These are phyloP conservation scores for Chalaropsis thielavioides DNA, from an alignment of 2,329 filamentous ascomycete genomes.

Conservation along the genomic window DNA sequence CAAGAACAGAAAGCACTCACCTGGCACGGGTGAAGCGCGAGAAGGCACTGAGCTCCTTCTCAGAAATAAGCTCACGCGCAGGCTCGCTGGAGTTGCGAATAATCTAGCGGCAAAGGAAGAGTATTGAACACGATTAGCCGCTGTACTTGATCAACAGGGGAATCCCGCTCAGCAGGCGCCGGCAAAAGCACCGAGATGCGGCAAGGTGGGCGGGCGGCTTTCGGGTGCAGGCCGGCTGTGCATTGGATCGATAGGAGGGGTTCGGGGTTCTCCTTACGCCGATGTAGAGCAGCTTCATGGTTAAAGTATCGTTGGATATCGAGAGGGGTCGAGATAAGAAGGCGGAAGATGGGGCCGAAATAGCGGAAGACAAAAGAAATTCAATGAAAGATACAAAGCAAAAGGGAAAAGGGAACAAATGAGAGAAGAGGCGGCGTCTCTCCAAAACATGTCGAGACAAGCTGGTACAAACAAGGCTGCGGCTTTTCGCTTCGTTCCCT, in stretches of 20 bases:
- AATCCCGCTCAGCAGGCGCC: background rate
- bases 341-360: background rate
- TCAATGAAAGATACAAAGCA: background rate
- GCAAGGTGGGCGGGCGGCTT: background rate
- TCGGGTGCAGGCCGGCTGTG: background rate
- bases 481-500: background rate
- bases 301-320: constrained; percentile 23
- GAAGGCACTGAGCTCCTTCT: constrained; percentile 65
- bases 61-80: constrained; percentile 59
- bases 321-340: background rate
- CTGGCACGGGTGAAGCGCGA: constrained; percentile 64
- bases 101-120: constrained; percentile 38
- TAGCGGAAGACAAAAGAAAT: background rate
- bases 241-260: background rate
- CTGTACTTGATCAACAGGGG: background rate
- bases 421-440: background rate
- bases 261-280: constrained; percentile 41
- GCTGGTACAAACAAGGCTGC: background rate
- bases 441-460: background rate
- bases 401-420: background rate
- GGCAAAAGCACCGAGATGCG: background rate
- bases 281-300: constrained; percentile 79
- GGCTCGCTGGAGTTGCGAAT: constrained; percentile 67
- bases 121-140: background rate
- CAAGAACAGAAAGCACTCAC: constrained; percentile 30